These are phyloP conservation scores for Penicillium concentricum DNA, from an alignment of 2,329 filamentous ascomycete genomes.

Conservation along the genomic window DNA sequence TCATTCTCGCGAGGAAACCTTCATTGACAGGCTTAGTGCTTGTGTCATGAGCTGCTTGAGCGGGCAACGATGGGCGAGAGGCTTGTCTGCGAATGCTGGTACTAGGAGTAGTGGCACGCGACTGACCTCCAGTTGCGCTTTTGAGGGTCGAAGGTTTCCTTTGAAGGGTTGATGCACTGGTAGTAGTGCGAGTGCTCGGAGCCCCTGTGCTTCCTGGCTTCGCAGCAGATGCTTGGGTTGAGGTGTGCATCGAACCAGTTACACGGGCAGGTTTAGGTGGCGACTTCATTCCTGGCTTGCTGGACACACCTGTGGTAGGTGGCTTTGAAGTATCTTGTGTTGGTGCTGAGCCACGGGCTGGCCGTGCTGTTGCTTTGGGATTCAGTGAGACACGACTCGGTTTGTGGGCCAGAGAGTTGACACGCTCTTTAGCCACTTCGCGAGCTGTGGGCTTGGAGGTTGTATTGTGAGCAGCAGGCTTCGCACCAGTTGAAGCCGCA, in stretches of 20 bases:
- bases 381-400: slow-evolving; percentile 33
- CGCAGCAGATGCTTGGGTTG: slow-evolving; percentile 42
- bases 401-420: slow-evolving; percentile 31
- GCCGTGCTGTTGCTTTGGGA: slow-evolving; percentile 28
- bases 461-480: slow-evolving; percentile 18
- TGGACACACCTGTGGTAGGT: slow-evolving; percentile 22
- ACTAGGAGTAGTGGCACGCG: slow-evolving; percentile 25
- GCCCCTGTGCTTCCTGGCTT: slow-evolving; percentile 28
- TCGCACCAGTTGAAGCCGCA: slow-evolving; percentile 17
- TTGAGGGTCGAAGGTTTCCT: slow-evolving; percentile 41
- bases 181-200: slow-evolving; percentile 29
- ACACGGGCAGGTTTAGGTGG: slow-evolving; percentile 43
- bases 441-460: slow-evolving; percentile 28
- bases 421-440: slow-evolving; percentile 31
- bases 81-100: slow-evolving; percentile 31
- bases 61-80: slow-evolving; percentile 32
- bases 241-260: slow-evolving; percentile 41
- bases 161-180: slow-evolving; percentile 27
- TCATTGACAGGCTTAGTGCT: slow-evolving; percentile 44
- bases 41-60: slow-evolving; percentile 30
- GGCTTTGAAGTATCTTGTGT: slow-evolving; percentile 29
- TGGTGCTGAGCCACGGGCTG: slow-evolving; percentile 31
- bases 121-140: slow-evolving; percentile 21
- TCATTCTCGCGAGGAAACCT: slow-evolving; percentile 52
- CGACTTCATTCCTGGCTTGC: slow-evolving; percentile 38